Percentiles rank a stretch among this genome's conserved stretches.
Evolutionary conservation across 306 rosid species (phyloP).

Genomic region (Pachyrhizus erosus): DNA sequence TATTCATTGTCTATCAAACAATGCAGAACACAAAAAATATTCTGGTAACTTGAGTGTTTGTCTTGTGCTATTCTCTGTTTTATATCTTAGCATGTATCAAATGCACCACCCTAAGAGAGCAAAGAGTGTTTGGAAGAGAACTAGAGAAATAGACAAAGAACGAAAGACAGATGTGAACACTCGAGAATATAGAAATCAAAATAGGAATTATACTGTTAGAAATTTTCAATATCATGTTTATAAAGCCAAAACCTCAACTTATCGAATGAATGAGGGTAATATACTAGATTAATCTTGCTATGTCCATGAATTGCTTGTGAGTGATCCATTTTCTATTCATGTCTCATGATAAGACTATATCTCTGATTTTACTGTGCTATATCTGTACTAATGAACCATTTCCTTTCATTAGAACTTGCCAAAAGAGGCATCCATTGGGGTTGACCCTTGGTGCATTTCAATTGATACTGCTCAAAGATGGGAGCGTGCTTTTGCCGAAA

Average conservation of each 20-base stretch:
- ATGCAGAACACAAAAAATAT: no score
- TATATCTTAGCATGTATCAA: no score
- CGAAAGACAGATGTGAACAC: no score
- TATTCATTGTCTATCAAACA: no score
- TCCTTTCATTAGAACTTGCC: conserved; percentile 68
- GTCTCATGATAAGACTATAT: conserved; percentile 1
- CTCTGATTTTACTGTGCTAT: conserved; percentile 18
- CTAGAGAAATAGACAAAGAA: no score
- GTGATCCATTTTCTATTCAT: conserved; percentile 20
- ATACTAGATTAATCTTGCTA: neutral
- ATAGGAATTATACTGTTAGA: neutral
- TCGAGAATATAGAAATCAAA: no score
- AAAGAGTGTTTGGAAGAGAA: neutral
- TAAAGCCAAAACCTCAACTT: no score
- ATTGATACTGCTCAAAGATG: conserved; percentile 85
- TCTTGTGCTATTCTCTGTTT: no score
- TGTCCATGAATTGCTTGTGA: neutral
- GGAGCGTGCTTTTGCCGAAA: conserved; percentile 71
- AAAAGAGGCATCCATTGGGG: conserved; percentile 73
- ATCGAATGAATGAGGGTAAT: neutral
- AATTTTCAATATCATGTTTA: neutral
- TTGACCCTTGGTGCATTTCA: conserved; percentile 96
- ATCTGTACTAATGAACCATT: conserved; percentile 37
- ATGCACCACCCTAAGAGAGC: no score
- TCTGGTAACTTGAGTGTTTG: no score